Evolutionary conservation across 2,329 filamentous ascomycete species (phyloP), one percentile per base, ranked within the genome.

Genomic region (Chalaropsis thielavioides): DNA sequence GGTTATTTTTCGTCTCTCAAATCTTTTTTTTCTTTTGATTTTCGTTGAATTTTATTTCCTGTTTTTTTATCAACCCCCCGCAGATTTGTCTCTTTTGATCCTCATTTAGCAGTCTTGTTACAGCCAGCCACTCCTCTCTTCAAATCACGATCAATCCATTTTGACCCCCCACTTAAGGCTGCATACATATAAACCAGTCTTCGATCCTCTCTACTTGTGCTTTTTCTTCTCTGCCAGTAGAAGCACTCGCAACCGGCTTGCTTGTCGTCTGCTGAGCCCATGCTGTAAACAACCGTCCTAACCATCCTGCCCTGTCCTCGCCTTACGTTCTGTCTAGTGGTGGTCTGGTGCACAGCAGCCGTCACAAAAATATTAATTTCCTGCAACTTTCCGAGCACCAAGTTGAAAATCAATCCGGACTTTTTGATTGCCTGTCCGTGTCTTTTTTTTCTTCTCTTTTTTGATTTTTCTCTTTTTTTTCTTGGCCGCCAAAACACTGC

Each of bases 181-280:
- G 46, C 46, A 51, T 51, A 51, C 43, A 43, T 62, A 62, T 31
- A 61, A 51, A 40, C 41, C 61, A 54, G 58, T 27, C 41, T 19
- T 54, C 35, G 19, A 27, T 43, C 27, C 38, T 11, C 44, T 38
- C 41, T 44, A 35, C 27, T n/a, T 31, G 31, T 54, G 31, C 43
- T 51, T 51, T n/a, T 43, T 41, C 19, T 44, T 44, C 31, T 44
- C 11, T 43, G 17, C 24, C 22, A 51, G 19, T 51, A 17, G 11
- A 51, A 51, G 15, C 27, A 15, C 46, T 51, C 15, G 13, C 19
- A 51, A 27, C 19, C 46, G 2, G 19, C 46, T 51, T 51, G 46
- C 46, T 51, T 27, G 4, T 27, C 46, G 24, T 27, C 46, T 51
- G 22, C 11, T 15, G 10, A 51, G 46, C 15, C 11, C 19, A 24